A percentile compares a stretch with the other conserved stretches of the same genome.
Conservation (phyloP, 2,329 filamentous ascomycete species). For the Talaromyces sp. region DNA sequence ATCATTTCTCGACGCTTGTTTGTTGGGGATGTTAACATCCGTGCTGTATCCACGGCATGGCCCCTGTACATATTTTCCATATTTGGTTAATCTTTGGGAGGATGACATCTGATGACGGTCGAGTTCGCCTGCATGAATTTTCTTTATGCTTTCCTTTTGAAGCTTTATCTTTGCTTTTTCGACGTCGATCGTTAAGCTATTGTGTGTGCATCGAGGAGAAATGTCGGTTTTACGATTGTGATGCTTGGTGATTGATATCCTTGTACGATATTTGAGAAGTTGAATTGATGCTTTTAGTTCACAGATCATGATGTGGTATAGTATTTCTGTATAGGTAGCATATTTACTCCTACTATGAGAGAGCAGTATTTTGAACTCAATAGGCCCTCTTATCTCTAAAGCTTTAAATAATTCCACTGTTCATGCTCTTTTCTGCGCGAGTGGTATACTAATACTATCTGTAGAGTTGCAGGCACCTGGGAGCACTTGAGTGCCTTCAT, state of each 20-base stretch:
- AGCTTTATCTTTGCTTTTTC: not conserved
- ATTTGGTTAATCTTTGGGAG: slow-evolving; percentile 18
- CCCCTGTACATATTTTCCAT: slow-evolving; percentile 29
- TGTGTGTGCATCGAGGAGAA: slow-evolving; percentile 14
- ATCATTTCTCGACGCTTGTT: slow-evolving; percentile 3
- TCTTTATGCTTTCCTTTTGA: slow-evolving; percentile 11
- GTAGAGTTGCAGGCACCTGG: no score
- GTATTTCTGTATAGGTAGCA: no score
- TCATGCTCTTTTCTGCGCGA: no score
- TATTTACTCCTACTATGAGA: no score
- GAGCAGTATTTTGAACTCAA: not conserved
- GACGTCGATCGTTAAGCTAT: slow-evolving; percentile 5
- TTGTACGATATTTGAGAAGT: slow-evolving; percentile 28
- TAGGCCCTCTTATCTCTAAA: no score
- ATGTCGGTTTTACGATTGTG: slow-evolving; percentile 14
- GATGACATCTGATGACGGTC: slow-evolving; percentile 16
- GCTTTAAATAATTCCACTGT: no score
- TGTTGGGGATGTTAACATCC: slow-evolving; percentile 14
- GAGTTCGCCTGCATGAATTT: slow-evolving; percentile 13
- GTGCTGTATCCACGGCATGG: slow-evolving; percentile 14
- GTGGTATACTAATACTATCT: no score
- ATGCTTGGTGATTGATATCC: slow-evolving; percentile 15
- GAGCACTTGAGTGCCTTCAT: no score
- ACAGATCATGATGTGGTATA: no score
- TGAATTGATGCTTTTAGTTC: slow-evolving; percentile 21